Evolutionary conservation across 441 rosid genomes (phyloP).

Genomic region (Bruguiera hainesii): DNA sequence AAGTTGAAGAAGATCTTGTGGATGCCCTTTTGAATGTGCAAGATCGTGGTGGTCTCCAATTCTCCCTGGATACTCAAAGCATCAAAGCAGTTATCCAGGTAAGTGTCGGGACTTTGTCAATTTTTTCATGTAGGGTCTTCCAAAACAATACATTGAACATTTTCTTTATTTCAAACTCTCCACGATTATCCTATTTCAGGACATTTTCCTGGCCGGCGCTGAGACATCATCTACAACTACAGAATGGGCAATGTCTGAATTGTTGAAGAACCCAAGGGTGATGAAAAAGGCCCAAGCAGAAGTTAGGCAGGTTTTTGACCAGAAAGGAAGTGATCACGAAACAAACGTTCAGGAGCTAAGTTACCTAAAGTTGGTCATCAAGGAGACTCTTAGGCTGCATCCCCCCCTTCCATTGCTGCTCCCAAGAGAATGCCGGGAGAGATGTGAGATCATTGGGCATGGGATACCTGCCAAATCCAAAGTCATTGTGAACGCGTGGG

Average conservation of each 20-base stretch:
- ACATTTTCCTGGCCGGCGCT: conserved; percentile 19
- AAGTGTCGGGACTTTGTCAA: background rate
- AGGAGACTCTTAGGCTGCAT: conserved; percentile 34
- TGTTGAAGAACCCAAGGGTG: conserved; percentile 23
- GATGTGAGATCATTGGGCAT: conserved; percentile 22
- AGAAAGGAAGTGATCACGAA: conserved; percentile 19
- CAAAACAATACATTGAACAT: too few relatives aligned
- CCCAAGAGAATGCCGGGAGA: conserved; percentile 25
- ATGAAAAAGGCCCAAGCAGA: conserved; percentile 24
- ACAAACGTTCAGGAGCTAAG: conserved; percentile 12
- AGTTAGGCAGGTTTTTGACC: conserved; percentile 13
- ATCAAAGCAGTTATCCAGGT: conserved; percentile 28
- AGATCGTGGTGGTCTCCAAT: conserved; percentile 2
- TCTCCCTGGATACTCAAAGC: conserved; percentile 10
- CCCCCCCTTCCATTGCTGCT: conserved; percentile 23
- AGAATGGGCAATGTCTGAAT: conserved; percentile 28
- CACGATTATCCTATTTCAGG: conserved; percentile 7
- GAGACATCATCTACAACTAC: conserved; percentile 23
- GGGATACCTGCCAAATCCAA: conserved; percentile 20
- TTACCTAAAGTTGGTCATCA: conserved; percentile 25
- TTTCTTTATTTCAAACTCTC: background rate
- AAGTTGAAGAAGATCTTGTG: conserved; percentile 17
- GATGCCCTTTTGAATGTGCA: conserved; percentile 26
- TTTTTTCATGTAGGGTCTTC: background rate
- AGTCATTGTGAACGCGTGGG: conserved; percentile 31